Conservation (phyloP, 2,329 filamentous ascomycete species). For the Hymenoscyphus linearis region DNA sequence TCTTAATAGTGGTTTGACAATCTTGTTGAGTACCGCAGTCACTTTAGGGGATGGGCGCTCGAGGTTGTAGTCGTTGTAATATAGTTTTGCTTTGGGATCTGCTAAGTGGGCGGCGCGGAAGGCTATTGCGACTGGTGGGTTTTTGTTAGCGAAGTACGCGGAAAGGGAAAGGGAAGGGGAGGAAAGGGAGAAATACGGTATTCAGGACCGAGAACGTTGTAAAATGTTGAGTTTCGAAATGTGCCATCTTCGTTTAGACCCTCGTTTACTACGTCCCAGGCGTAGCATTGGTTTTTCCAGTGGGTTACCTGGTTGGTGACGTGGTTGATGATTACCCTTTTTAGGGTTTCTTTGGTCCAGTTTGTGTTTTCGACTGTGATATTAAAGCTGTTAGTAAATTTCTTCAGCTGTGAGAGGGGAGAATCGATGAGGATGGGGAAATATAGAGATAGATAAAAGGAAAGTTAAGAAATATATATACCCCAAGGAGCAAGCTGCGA, state of each 20-base stretch:
- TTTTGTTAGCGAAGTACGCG: neutral
- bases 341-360: slow-evolving; percentile 54
- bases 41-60: slow-evolving; percentile 47
- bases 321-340: slow-evolving; percentile 51
- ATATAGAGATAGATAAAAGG: neutral
- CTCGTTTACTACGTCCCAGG: slow-evolving; percentile 65
- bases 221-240: slow-evolving; percentile 46
- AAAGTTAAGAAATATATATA: slow-evolving; percentile 17
- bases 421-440: too few relatives aligned
- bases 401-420: too few relatives aligned
- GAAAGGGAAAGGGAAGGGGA: neutral
- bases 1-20: slow-evolving; percentile 41
- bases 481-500: slow-evolving; percentile 50
- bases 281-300: slow-evolving; percentile 54
- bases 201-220: slow-evolving; percentile 47
- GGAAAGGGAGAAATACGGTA: slow-evolving; percentile 32
- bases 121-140: slow-evolving; percentile 42
- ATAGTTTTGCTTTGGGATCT: slow-evolving; percentile 52
- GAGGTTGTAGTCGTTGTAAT: slow-evolving; percentile 58
- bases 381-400: too few relatives aligned
- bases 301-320: slow-evolving; percentile 52
- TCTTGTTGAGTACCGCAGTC: slow-evolving; percentile 36
- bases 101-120: slow-evolving; percentile 51
- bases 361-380: slow-evolving; percentile 25
- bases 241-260: slow-evolving; percentile 52